Conservation (phyloP, 768 basidiomycete genomes). For the Mrakia blollopis region DNA sequence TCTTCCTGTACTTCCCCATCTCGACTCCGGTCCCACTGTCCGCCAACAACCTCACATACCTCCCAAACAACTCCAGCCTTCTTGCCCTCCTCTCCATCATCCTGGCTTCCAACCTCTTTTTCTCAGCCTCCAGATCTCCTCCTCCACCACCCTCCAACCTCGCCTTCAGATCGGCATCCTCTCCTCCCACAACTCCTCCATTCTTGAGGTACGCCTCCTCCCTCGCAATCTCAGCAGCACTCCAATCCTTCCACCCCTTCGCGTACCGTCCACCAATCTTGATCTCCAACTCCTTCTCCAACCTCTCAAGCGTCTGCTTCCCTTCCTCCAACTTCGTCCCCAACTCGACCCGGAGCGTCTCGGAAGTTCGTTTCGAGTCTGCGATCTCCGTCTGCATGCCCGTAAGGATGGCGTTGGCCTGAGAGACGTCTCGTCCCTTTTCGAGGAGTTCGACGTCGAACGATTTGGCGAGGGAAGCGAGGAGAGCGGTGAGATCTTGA, state of each 20-base stretch:
- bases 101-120: constrained; percentile 57
- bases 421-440: constrained; percentile 83
- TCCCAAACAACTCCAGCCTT: constrained; percentile 67
- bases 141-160: constrained; percentile 47
- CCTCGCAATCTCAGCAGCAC: constrained; percentile 72
- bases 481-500: constrained; percentile 75
- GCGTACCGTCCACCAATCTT: constrained; percentile 81
- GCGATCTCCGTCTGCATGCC: constrained; percentile 87
- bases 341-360: constrained; percentile 58
- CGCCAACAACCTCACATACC: constrained; percentile 72
- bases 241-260: constrained; percentile 89
- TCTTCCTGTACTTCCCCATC: constrained; percentile 79
- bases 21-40: constrained; percentile 84
- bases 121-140: constrained; percentile 39
- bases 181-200: too few relatives aligned
- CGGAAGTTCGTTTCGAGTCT: constrained; percentile 72
- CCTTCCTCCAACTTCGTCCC: constrained; percentile 62
- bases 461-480: constrained; percentile 78
- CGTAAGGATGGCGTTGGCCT: constrained; percentile 76
- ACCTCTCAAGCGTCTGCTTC: constrained; percentile 55
- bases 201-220: constrained; percentile 50
- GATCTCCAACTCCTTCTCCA: constrained; percentile 61
- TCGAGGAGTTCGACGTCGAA: constrained; percentile 89
- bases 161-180: constrained; percentile 45
- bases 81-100: constrained; percentile 61